Conservation (phyloP, 805 yeast species). For the Candida xiaguanensis region DNA sequence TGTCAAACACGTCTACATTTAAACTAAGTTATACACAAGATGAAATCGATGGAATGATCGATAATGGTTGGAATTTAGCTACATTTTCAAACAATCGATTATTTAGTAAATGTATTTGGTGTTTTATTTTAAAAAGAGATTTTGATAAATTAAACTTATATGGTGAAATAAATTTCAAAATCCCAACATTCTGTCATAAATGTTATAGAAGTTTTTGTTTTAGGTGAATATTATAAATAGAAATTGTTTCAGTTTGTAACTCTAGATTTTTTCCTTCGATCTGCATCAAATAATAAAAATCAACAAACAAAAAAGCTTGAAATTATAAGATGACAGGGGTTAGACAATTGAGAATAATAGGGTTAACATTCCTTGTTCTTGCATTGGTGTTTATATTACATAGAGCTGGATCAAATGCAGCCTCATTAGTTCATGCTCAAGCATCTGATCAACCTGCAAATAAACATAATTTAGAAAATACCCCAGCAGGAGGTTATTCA, state of each 20-base stretch:
- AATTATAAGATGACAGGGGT: conserved; percentile 9
- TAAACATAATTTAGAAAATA: conserved; percentile 4
- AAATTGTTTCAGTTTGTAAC: background rate
- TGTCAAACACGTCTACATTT: conserved; percentile 58
- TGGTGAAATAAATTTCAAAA: background rate
- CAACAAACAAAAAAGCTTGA: background rate
- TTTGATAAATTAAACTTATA: conserved; percentile 32
- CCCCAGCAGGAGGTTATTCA: background rate
- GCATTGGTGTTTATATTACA: conserved; percentile 9
- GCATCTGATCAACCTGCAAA: conserved; percentile 10
- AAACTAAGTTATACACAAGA: conserved; percentile 44
- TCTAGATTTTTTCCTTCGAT: background rate
- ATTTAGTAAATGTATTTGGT: conserved; percentile 50
- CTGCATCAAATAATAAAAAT: background rate
- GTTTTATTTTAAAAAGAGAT: conserved; percentile 52
- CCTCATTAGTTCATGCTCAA: conserved; percentile 12
- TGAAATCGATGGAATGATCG: conserved; percentile 44
- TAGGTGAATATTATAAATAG: background rate
- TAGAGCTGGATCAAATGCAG: conserved; percentile 10
- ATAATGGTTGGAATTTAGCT: conserved; percentile 52
- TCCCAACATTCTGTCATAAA: conserved; percentile 12
- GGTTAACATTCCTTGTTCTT: conserved; percentile 8
- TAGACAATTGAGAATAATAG: conserved; percentile 9
- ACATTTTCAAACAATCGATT: conserved; percentile 40
- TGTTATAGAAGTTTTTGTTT: conserved; percentile 14